Evolutionary conservation across 352 stramenopile species (phyloP), one percentile per base, ranked within the genome.

Genomic region (Pythium insidiosum): DNA sequence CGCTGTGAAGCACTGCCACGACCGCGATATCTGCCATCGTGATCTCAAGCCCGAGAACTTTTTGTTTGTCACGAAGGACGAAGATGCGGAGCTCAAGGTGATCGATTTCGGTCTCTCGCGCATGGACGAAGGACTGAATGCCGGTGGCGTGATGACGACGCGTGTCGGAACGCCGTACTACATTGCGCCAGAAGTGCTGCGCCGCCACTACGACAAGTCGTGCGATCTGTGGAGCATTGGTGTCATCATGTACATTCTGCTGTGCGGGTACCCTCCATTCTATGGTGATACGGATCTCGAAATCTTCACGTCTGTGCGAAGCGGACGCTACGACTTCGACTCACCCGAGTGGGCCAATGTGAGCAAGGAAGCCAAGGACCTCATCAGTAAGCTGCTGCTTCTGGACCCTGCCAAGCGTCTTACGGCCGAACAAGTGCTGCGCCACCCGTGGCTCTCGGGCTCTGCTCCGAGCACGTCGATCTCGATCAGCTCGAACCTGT

Each of bases 31-130:
- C 66, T 97, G 95, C 63, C 95, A 99, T 61, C 80, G 94, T 22
- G 95, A 99, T 63, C 74, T 99, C 31, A 99, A 99, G 73, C 79
- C 97, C 1, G 94, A 98, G 57, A 98, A 98, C 61, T 97, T 98
- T 47, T 47, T 98, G 23, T 98, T 98, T 41, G 85, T 85, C 38
- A 93, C 88, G 13, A 60, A 80, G 22, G 85, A 85, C 12, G 86
- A 96, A 38, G 76, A 96, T 46, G 73, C 85, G 3, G 78, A 95
- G 57, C 73, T 99, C 28, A 99, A 99, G 68, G 95, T 99, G 57
- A 99, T 99, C 60, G 95, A 99, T 71, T 99, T 99, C 73, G 95
- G 95, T 11, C 76, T 99, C 13, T 95, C 84, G 23, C 80, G 83
- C 25, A 96, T 96, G 68, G 82, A 97, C 50, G 84, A 95, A 21